Conservation (phyloP, 108 stramenopile genomes). For the Nannochloropsis salina region DNA sequence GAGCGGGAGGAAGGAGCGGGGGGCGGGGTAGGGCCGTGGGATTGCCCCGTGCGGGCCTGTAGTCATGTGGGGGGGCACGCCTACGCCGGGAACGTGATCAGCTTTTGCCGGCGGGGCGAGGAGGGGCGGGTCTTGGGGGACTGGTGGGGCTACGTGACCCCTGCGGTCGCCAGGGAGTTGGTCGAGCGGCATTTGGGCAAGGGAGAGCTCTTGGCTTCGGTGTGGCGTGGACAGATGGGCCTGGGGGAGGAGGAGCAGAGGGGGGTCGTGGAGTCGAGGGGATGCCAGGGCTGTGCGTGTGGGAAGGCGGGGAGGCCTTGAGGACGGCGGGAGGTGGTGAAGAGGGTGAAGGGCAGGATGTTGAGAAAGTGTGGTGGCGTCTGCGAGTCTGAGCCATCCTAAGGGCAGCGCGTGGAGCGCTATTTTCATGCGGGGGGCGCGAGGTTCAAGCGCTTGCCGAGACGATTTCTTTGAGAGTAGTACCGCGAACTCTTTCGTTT, state of each 20-base stretch:
- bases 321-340: neutral
- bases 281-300: neutral
- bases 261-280: neutral
- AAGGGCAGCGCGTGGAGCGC: no score
- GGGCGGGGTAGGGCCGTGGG: neutral
- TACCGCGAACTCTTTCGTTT: no score
- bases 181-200: neutral
- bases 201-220: neutral
- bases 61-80: neutral
- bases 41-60: neutral
- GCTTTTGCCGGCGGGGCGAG: neutral
- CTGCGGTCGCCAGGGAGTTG: neutral
- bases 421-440: no score
- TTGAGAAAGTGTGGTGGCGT: neutral
- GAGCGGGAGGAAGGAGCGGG: neutral
- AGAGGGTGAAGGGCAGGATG: neutral
- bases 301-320: no score
- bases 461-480: no score
- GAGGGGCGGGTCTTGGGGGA: neutral
- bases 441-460: no score
- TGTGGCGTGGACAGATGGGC: constrained; percentile 11
- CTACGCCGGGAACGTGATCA: neutral
- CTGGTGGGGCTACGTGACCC: neutral
- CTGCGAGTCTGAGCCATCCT: no score
- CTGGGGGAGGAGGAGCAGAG: neutral